Evolutionary conservation across 495 filamentous ascomycete species (phyloP).

Genomic region (Talaromyces thailandensis): DNA sequence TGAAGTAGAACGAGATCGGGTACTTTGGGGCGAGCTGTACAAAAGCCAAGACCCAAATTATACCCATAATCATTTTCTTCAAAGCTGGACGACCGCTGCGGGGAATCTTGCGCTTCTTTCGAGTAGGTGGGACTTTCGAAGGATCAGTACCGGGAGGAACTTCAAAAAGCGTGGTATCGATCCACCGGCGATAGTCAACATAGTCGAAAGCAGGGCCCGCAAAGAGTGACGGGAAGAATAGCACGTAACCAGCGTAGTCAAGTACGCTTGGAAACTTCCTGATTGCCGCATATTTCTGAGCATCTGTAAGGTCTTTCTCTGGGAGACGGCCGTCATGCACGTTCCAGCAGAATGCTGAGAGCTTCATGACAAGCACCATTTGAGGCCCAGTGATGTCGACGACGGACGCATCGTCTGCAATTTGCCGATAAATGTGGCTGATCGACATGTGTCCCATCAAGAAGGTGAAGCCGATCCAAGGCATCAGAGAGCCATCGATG

Average conservation of each 20-base stretch:
- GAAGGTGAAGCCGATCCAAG: slow-evolving; percentile 92
- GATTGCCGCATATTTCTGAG: slow-evolving; percentile 77
- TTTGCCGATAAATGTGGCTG: slow-evolving; percentile 77
- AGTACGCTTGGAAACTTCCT: slow-evolving; percentile 60
- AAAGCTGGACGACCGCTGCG: slow-evolving; percentile 80
- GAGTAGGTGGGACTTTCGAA: slow-evolving; percentile 68
- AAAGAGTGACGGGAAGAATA: slow-evolving; percentile 90
- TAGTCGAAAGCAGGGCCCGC: slow-evolving; percentile 89
- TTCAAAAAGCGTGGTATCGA: slow-evolving; percentile 91
- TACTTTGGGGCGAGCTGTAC: slow-evolving; percentile 65
- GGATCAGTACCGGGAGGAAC: slow-evolving; percentile 70
- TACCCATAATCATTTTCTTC: slow-evolving; percentile 60
- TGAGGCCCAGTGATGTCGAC: slow-evolving; percentile 94
- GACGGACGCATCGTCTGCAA: slow-evolving; percentile 47
- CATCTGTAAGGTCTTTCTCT: slow-evolving; percentile 68
- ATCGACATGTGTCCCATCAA: slow-evolving; percentile 93
- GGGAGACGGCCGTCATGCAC: slow-evolving; percentile 81
- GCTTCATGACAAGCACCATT: slow-evolving; percentile 98
- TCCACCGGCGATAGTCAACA: slow-evolving; percentile 83
- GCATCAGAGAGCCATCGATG: slow-evolving; percentile 89
- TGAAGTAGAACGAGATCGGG: slow-evolving; percentile 48
- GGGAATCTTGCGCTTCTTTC: slow-evolving; percentile 91
- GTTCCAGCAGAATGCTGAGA: slow-evolving; percentile 97
- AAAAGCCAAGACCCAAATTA: slow-evolving; percentile 73
- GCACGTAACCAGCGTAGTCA: slow-evolving; percentile 80